Evolutionary conservation across 805 yeast genomes (phyloP).

Genomic region (Metschnikowia gelsemii): DNA sequence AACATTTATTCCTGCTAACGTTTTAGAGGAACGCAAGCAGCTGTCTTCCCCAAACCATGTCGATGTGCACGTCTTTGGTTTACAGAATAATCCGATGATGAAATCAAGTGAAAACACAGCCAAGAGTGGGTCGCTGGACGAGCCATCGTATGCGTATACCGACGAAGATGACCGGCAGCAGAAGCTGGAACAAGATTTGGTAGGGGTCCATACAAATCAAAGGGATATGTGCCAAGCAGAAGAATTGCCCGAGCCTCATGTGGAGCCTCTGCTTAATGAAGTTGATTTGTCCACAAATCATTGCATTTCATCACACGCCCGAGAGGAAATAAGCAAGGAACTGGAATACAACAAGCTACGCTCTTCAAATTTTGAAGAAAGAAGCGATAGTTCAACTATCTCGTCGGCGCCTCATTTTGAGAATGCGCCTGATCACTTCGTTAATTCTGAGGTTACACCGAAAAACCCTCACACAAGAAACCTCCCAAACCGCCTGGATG

Average conservation of each 20-base stretch:
- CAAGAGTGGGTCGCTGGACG: slow-evolving; percentile 1
- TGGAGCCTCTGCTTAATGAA: background rate
- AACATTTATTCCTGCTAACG: background rate
- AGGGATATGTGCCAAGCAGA: background rate
- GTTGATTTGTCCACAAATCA: background rate
- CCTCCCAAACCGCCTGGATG: too few relatives aligned
- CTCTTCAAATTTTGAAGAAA: background rate
- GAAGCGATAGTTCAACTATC: background rate
- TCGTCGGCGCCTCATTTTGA: background rate
- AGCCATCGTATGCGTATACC: background rate
- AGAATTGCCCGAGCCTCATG: background rate
- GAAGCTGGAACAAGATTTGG: background rate
- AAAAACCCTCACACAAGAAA: too few relatives aligned
- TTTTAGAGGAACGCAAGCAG: background rate
- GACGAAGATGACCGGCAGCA: background rate
- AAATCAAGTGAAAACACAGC: background rate
- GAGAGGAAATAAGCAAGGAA: too few relatives aligned
- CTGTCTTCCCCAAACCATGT: slow-evolving; percentile 6
- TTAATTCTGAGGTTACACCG: background rate
- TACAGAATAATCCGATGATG: background rate
- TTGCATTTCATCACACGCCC: too few relatives aligned
- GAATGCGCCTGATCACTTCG: background rate
- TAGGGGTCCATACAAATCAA: background rate
- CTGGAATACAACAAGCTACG: too few relatives aligned
- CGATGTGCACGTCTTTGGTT: slow-evolving; percentile 1